A percentile compares a stretch with the other conserved stretches of the same genome.
Evolutionary conservation across 2,329 filamentous ascomycete species (phyloP).

Genomic region (Amesomyces nigricolor): DNA sequence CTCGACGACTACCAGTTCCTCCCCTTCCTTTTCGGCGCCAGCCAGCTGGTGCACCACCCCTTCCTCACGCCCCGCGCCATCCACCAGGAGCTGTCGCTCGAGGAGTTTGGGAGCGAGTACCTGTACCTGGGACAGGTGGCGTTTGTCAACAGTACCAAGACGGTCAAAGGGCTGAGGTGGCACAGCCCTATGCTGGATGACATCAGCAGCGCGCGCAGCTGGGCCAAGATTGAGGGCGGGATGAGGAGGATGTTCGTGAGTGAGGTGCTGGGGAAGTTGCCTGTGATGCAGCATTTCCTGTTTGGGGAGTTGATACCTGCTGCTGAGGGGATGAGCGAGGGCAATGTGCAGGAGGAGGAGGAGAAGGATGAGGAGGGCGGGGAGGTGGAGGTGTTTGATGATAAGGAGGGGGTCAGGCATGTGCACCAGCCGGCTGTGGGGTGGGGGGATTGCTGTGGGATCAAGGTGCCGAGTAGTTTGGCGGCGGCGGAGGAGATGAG

Average conservation of each 20-base stretch:
- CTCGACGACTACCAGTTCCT: conserved; percentile 96
- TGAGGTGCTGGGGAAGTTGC: conserved; percentile 87
- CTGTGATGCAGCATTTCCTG: conserved; percentile 97
- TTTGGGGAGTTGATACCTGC: conserved; percentile 84
- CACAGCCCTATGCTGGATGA: conserved; percentile 98
- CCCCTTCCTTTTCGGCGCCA: conserved; percentile 89
- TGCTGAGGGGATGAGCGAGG: conserved; percentile 70
- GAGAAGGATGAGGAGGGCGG: conserved; percentile 45
- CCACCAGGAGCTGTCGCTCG: conserved; percentile 80
- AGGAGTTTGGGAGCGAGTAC: conserved; percentile 78
- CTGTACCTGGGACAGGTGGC: conserved; percentile 88
- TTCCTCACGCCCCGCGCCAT: conserved; percentile 76
- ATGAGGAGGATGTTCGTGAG: conserved; percentile 97
- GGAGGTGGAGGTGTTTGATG: conserved; percentile 56
- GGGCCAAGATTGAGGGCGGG: conserved; percentile 87
- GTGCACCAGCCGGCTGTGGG: conserved; percentile 60
- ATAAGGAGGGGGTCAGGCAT: conserved; percentile 60
- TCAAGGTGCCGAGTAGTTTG: conserved; percentile 90
- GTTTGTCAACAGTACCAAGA: conserved; percentile 96
- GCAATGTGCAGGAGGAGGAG: conserved; percentile 42
- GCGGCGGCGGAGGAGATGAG: conserved; percentile 84
- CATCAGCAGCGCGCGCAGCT: conserved; percentile 83
- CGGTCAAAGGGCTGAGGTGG: conserved; percentile 89
- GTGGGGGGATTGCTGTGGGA: conserved; percentile 97
- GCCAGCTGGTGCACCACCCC: conserved; percentile 78